These are phyloP conservation scores for Fusarium sulawesiense DNA, from an alignment of 2,329 filamentous ascomycete species.

Conservation along the genomic window DNA sequence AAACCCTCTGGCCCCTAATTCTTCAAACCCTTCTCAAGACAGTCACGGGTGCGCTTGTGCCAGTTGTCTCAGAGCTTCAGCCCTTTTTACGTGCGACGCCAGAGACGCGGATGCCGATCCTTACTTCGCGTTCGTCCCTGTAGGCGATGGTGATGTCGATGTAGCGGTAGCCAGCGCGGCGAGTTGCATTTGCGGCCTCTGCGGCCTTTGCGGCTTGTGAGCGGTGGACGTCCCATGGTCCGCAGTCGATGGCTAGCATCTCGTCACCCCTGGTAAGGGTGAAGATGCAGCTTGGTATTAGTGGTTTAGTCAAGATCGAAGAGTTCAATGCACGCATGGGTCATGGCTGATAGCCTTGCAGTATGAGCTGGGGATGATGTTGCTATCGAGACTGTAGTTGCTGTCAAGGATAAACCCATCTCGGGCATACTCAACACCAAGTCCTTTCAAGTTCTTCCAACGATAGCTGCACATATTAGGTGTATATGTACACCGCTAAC, in stretches of 20 bases:
- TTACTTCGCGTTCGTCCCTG: slow-evolving; percentile 78
- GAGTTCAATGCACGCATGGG: slow-evolving; percentile 1
- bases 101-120: slow-evolving; percentile 71
- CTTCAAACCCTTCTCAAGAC: slow-evolving; percentile 68
- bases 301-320: neutral
- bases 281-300: slow-evolving; percentile 58
- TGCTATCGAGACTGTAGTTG: neutral
- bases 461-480: too few relatives aligned
- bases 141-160: slow-evolving; percentile 83
- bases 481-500: too few relatives aligned
- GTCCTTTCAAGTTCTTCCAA: too few relatives aligned
- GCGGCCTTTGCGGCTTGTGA: slow-evolving; percentile 78
- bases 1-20: slow-evolving; percentile 73
- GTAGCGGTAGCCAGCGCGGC: slow-evolving; percentile 60
- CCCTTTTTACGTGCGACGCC: slow-evolving; percentile 74
- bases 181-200: slow-evolving; percentile 74
- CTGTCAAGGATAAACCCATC: neutral
- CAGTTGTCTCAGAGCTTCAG: slow-evolving; percentile 86
- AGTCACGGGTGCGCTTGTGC: slow-evolving; percentile 76
- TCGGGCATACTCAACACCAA: too few relatives aligned
- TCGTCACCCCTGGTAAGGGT: slow-evolving; percentile 52
- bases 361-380: neutral
- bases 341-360: slow-evolving; percentile 6
- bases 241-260: slow-evolving; percentile 80
- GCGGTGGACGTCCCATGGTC: slow-evolving; percentile 81